Base-by-base conservation (phyloP, 176 grass and related monocot genomes). In the Cymbopogon citratus region DNA sequence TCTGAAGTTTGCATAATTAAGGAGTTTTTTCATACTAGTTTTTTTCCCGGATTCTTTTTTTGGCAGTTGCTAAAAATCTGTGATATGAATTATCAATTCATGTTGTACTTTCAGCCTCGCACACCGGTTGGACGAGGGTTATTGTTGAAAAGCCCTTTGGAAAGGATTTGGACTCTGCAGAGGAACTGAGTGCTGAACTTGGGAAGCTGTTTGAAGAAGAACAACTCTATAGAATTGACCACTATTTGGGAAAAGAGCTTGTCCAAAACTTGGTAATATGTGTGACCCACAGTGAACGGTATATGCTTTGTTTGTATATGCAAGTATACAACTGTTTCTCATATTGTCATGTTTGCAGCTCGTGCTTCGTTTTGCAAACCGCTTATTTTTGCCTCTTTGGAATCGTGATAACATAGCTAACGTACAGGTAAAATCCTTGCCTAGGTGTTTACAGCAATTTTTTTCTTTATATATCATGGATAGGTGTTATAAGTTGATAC, bases 101-200 rank as follows among this genome's bases (percentile, higher is more conserved):
- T 86, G 19, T 45, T 86, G 59, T 85, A 41, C 63, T 85, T 89
- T 72, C 86, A 94, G 91, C 84, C 56, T 88, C 84, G 69, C 70
- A 69, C 81, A 44, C 48, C 68, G 94, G 94, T 45, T 97, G 91
- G 94, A 79, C 91, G 79, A 90, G 94, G 59, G 81, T 97, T 84
- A 90, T 97, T 73, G 89, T 97, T 70, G 94, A 97, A 75, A 97
- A 97, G 82, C 94, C 94, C 36, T 97, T 97, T 72, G 94, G 94
- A 66, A 97, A 91, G 71, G 94, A 97, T 82, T 88, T 97, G 73
- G 70, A 85, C 41, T 88, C 94, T 78, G 87, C 91, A 81, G 89
- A 97, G 79, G 75, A 97, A 87, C 83, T 97, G 43, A 97, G 94
- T 81, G 41, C 71, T 77, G 82, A 97, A 66, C 86, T 97, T 76